Percentiles rank a stretch among this genome's conserved stretches.
phyloP scores from a whole-genome alignment of 495 filamentous ascomycete genomes.

The Penicillium parvum region DNA sequence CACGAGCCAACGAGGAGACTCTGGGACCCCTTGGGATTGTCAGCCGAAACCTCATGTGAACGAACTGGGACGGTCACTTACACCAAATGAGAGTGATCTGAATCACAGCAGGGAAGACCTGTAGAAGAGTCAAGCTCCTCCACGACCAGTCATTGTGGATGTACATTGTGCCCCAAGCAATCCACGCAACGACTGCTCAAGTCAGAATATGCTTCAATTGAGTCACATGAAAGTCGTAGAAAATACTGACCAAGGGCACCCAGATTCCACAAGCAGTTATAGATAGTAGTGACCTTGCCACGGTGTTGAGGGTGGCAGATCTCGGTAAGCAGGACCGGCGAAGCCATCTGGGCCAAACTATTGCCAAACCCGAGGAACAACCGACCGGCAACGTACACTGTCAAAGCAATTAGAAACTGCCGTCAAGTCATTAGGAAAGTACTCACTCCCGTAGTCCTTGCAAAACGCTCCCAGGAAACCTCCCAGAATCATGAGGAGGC shows the following conservation, averaged over 20 bases:
- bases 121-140: constrained; percentile 38
- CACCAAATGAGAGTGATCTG: constrained; percentile 40
- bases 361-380: constrained; percentile 57
- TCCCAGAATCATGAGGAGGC: constrained; percentile 58
- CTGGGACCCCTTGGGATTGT: constrained; percentile 28
- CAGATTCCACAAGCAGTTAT: constrained; percentile 61
- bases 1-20: constrained; percentile 43
- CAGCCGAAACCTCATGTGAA: not conserved
- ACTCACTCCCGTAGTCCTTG: constrained; percentile 36
- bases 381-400: constrained; percentile 25
- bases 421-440: not conserved
- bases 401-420: not conserved
- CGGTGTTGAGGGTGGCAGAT: constrained; percentile 60
- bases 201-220: too few species aligned
- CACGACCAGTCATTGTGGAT: constrained; percentile 43
- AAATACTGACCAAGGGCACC: constrained; percentile 39
- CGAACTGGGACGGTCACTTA: constrained; percentile 5
- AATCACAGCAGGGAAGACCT: constrained; percentile 24
- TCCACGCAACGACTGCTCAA: constrained; percentile 13
- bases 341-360: constrained; percentile 55
- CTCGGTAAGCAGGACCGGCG: constrained; percentile 60
- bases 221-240: not conserved
- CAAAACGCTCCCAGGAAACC: constrained; percentile 49
- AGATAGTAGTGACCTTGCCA: constrained; percentile 57
- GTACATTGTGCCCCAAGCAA: constrained; percentile 21